Evolutionary conservation across 371 early-diverging fungal genomes (phyloP), one percentile per base, ranked within the genome.

Genomic region (Mucor sp.): DNA sequence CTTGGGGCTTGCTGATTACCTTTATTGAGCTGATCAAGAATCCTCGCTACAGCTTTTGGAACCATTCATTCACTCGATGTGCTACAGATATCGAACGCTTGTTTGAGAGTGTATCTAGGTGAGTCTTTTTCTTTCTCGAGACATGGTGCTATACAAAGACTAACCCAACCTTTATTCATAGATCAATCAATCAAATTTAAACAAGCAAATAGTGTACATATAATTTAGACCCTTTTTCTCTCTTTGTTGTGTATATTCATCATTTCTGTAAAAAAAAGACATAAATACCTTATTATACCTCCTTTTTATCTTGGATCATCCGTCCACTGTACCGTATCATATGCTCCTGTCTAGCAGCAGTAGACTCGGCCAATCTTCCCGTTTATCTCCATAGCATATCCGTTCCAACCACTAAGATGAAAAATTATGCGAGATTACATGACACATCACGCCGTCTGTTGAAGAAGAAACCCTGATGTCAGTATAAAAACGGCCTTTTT

Each of bases 1-100:
- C 99, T 47, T 98, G 98, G 95, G 98, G 98, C 14, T 83, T 99
- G 55, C 80, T 97, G 71, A 94, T 97, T 32, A 97, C 98, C 1
- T 94, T 98, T 75, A 97, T 97, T 64, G 99, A 99, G 76, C 80
- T 99, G 68, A 92, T 97, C 81, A 93, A 95, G 75, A 96, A 97
- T 75, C 95, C 95, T 19, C 82, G 91, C 9, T 95, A 94, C 79
- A 88, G 88, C 59, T 95, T 95, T 85, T 94, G 95, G 94, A 89
- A 89, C 44, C 94, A 94, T 79, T 77, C 84, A 4, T 91, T 93
- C 63, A 91, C 91, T 28, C 82, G 89, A 50, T 85, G 87, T 61
- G 90, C 91, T 43, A 84, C 90, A 11, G 93, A 91, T 70, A 88
- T 92, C 66, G 90, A 90, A 70, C 81, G 90, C 47, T 74, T 91